phyloP scores from a whole-genome alignment of 352 stramenopile species.

The Pythium periplocum region DNA sequence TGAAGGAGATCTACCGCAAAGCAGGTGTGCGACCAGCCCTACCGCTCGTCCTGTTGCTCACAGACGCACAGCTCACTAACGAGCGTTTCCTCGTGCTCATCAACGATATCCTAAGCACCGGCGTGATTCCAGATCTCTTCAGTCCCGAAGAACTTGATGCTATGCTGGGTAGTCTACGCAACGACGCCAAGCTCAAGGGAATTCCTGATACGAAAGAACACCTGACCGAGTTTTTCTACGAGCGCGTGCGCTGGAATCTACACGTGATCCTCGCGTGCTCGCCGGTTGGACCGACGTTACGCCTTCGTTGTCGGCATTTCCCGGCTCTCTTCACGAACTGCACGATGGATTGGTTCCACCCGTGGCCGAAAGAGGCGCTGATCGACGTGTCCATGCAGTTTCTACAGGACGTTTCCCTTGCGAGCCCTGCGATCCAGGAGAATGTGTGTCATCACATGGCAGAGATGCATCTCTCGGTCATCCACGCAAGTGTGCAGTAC shows the following conservation, averaged over 20 bases:
- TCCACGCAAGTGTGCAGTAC: conserved; percentile 65
- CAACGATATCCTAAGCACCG: conserved; percentile 79
- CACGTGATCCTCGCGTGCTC: conserved; percentile 86
- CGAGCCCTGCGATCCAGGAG: conserved; percentile 70
- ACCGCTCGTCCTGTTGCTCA: conserved; percentile 86
- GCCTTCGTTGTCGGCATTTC: conserved; percentile 76
- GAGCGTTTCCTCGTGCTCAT: conserved; percentile 85
- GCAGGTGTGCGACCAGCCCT: conserved; percentile 81
- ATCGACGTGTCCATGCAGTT: conserved; percentile 86
- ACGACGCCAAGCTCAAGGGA: conserved; percentile 79
- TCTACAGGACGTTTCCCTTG: conserved; percentile 67
- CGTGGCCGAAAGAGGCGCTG: conserved; percentile 86
- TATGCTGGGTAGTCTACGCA: conserved; percentile 65
- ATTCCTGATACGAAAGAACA: conserved; percentile 89
- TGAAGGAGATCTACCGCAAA: conserved; percentile 88
- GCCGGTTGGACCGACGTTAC: conserved; percentile 69
- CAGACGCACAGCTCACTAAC: conserved; percentile 83
- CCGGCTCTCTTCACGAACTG: conserved; percentile 65
- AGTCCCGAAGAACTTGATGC: conserved; percentile 85
- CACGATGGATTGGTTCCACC: conserved; percentile 88
- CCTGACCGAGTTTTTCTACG: conserved; percentile 88
- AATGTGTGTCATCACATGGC: conserved; percentile 93
- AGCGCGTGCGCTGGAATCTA: conserved; percentile 82
- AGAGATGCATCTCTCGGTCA: conserved; percentile 89
- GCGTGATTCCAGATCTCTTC: conserved; percentile 82